Evolutionary conservation across 176 grass and related monocot species (phyloP).

Genomic region (Phoenix dactylifera): DNA sequence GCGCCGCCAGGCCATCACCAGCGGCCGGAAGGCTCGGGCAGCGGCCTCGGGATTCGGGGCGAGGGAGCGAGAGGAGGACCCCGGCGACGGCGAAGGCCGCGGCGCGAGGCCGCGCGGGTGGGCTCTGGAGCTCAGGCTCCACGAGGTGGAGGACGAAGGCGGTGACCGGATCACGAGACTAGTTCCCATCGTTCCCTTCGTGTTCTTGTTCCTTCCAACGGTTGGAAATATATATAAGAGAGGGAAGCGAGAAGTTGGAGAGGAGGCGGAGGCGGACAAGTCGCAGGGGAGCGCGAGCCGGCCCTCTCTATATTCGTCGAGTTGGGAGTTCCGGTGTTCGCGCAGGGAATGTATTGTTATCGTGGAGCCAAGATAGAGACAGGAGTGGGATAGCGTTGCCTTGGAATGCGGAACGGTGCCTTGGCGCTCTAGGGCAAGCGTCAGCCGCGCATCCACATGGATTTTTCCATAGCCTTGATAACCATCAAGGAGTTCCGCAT

Average conservation of each 20-base stretch:
- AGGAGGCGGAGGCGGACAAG: background rate
- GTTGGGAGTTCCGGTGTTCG: slow-evolving; percentile 3
- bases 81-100: background rate
- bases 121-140: background rate
- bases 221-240: no score
- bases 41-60: background rate
- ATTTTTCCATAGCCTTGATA: no score
- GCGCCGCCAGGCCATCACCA: background rate
- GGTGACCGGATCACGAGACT: no score
- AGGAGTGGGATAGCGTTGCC: no score
- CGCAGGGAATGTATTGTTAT: background rate
- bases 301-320: background rate
- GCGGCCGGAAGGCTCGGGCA: background rate
- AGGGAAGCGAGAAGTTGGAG: no score
- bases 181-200: no score
- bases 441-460: no score
- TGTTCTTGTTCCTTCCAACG: no score
- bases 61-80: background rate
- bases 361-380: no score
- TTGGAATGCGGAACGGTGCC: no score
- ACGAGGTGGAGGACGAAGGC: background rate
- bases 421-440: no score
- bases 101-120: background rate
- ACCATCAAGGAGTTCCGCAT: no score
- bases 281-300: background rate